Percentiles rank a stretch among this genome's conserved stretches.
Conservation (phyloP, 139 green algal genomes). For the Chlorella sp. region DNA sequence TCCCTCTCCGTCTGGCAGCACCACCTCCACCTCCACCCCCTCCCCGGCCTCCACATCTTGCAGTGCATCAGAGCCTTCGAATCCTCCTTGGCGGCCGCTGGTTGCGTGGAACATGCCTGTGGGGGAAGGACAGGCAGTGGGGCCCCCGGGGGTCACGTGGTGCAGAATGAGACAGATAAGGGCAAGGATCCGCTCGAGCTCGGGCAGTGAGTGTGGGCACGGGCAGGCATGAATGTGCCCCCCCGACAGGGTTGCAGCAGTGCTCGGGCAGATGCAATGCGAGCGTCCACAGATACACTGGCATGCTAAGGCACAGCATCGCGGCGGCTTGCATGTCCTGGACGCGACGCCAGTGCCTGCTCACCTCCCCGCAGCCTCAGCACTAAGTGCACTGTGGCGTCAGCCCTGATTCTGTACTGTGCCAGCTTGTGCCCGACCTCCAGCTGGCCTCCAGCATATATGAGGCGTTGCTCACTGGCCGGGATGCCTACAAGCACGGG, state of each 20-base stretch:
- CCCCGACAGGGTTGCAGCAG: no score
- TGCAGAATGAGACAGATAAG: not conserved
- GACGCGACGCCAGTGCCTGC: no score
- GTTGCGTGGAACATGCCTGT: not conserved
- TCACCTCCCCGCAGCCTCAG: not conserved
- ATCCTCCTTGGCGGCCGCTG: not conserved
- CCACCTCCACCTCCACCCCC: not conserved
- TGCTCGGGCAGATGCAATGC: no score
- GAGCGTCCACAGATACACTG: no score
- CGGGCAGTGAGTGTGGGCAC: no score
- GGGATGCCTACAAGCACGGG: constrained; percentile 66
- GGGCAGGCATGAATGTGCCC: no score
- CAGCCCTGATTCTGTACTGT: constrained; percentile 96
- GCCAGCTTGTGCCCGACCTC: constrained; percentile 92
- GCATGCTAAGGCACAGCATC: no score
- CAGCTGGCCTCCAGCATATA: constrained; percentile 96
- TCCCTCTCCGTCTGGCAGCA: not conserved
- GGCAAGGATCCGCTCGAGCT: no score
- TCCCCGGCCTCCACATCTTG: not conserved
- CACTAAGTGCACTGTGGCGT: not conserved
- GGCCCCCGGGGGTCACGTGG: no score
- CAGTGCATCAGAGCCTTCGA: not conserved
- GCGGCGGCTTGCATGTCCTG: no score
- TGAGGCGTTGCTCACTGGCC: constrained; percentile 94
- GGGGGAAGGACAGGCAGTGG: no score